Evolutionary conservation across 2,329 filamentous ascomycete species (phyloP), one percentile per base, ranked within the genome.

Genomic region (Teratosphaeria zuluensis): DNA sequence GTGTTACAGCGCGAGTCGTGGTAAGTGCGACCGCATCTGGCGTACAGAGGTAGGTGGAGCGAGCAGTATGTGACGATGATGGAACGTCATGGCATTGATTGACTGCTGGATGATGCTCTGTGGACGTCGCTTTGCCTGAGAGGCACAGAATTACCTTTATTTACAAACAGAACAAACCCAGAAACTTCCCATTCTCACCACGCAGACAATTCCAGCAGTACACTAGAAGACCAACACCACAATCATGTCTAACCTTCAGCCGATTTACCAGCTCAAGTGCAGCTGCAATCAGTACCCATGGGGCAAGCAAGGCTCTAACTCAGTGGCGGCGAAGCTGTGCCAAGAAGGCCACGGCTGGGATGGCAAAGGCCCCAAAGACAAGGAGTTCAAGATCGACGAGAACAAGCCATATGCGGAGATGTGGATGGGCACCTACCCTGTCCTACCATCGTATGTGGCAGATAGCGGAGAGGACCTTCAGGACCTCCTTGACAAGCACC

Each of bases 341-440:
- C 78, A 81, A 11, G 81, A 86, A 64, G 88, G 86, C 0, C 84
- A 84, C 0, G 82, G 83, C 30, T 72, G 69, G 66, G 65, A 66
- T 48, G 66, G 65, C 53, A 62, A 70, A 51, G 65, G 67, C 1
- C 65, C 67, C 24, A 62, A 69, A 12, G 55, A 61, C 35, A 80
- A 78, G 5, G 77, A 78, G 38, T 87, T 87, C 74, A 77, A 81
- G 61, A 80, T 90, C 54, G 79, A 90, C 24, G 81, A 88, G 57
- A 76, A 79, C 59, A 79, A 84, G 64, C 73, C 77, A 6, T 91
- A 91, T 68, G 80, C 83, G 1, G 84, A 86, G 69, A 80, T 82
- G 76, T 90, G 87, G 87, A 87, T 90, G 77, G 87, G 86, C 3
- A 89, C 88, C 52, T 90, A 91, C 68, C 86, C 87, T 0, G 83